Percentiles rank a stretch among this genome's conserved stretches.
phyloP scores from a whole-genome alignment of 805 yeast genomes.

The Yamadazyma akitaensis region DNA sequence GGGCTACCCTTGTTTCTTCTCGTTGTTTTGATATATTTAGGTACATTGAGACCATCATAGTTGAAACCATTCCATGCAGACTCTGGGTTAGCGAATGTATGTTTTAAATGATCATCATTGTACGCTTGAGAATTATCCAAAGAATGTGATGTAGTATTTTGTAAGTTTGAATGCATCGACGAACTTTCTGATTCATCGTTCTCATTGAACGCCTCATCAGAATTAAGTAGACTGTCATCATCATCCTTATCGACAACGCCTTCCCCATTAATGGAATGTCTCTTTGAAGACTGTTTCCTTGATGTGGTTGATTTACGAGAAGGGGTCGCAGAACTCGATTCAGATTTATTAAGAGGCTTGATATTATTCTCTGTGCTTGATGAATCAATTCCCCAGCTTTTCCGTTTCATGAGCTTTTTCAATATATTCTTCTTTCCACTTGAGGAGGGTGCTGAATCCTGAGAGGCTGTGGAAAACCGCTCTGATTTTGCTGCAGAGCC shows the following conservation, averaged over 20 bases:
- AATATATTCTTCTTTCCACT: slow-evolving; percentile 10
- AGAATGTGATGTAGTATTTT: background rate
- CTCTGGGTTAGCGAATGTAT: background rate
- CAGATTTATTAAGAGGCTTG: background rate
- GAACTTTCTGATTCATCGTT: slow-evolving; percentile 7
- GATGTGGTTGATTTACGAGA: background rate
- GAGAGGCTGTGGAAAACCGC: background rate
- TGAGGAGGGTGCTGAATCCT: background rate
- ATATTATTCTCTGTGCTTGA: background rate
- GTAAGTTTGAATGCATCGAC: slow-evolving; percentile 3
- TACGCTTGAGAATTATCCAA: background rate
- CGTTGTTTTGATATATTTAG: slow-evolving; percentile 53
- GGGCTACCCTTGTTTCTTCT: slow-evolving; percentile 47
- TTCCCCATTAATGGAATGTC: background rate
- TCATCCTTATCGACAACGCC: slow-evolving; percentile 16
- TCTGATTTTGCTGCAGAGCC: background rate
- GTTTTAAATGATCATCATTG: background rate
- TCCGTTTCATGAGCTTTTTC: slow-evolving; percentile 10
- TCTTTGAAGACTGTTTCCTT: background rate
- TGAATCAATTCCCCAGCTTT: background rate
- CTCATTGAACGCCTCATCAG: slow-evolving; percentile 18
- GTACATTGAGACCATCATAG: slow-evolving; percentile 42
- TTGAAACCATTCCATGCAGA: slow-evolving; percentile 29
- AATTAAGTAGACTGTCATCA: slow-evolving; percentile 19
- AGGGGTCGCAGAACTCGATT: background rate